Conservation (phyloP, 345 rosid species). For the Salix brachista region DNA sequence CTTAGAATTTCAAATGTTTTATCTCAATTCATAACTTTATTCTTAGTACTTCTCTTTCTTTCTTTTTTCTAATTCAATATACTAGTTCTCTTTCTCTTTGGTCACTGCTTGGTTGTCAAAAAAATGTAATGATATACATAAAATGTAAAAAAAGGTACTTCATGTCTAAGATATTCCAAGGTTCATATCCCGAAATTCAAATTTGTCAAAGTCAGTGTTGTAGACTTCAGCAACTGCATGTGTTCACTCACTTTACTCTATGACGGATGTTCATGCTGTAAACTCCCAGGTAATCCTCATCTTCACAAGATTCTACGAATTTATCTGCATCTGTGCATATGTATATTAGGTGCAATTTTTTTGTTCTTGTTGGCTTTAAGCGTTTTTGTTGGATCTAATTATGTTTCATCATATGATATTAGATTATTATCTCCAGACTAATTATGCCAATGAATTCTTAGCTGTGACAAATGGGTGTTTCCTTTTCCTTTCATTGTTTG, state of each 20-base stretch:
- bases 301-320: conserved; percentile 3
- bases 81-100: too few relatives aligned
- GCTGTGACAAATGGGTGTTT: too few relatives aligned
- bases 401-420: background rate
- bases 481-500: too few relatives aligned
- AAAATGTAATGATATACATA: too few relatives aligned
- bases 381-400: too few relatives aligned
- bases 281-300: conserved; percentile 71
- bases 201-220: conserved; percentile 58
- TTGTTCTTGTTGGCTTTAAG: too few relatives aligned
- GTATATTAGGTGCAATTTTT: background rate
- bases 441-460: too few relatives aligned
- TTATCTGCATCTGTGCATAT: background rate
- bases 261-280: conserved; percentile 84
- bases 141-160: conserved; percentile 37
- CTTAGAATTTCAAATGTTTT: too few relatives aligned
- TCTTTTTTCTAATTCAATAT: too few relatives aligned
- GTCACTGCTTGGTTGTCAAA: too few relatives aligned
- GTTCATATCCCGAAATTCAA: conserved; percentile 50
- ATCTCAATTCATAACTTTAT: too few relatives aligned
- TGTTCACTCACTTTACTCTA: conserved; percentile 79
- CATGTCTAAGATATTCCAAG: conserved; percentile 65
- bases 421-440: background rate
- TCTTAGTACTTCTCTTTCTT: too few relatives aligned
- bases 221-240: conserved; percentile 89